These are phyloP conservation scores for Phytophthora sp. DNA, from an alignment of 352 stramenopile genomes.

Conservation along the genomic window DNA sequence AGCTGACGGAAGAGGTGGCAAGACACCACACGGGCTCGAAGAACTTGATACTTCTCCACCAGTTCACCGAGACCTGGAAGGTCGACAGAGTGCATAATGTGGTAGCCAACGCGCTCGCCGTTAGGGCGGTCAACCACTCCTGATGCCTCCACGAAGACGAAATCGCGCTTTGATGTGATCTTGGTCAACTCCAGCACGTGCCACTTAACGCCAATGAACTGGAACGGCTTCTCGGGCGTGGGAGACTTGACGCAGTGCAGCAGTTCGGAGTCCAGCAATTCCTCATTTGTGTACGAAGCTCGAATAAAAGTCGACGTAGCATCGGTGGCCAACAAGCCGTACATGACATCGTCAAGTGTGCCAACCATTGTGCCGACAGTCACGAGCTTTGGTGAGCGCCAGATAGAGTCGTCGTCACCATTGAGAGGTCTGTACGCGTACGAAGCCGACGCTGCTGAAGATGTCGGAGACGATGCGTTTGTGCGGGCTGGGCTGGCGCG, in stretches of 20 bases:
- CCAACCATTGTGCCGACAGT: constrained; percentile 47
- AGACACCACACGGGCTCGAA: constrained; percentile 49
- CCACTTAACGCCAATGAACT: constrained; percentile 61
- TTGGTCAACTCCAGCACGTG: constrained; percentile 34
- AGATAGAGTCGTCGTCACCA: background rate
- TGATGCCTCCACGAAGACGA: constrained; percentile 66
- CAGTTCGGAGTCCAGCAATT: constrained; percentile 45
- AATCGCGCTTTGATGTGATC: constrained; percentile 62
- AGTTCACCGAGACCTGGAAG: constrained; percentile 54
- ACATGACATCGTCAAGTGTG: constrained; percentile 63
- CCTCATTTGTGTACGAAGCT: constrained; percentile 41
- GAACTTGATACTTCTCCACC: constrained; percentile 58
- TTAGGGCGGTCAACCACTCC: constrained; percentile 33
- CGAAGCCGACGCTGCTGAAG: constrained; percentile 2
- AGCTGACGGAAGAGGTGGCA: constrained; percentile 55
- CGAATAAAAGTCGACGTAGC: constrained; percentile 37
- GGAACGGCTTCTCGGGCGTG: constrained; percentile 47
- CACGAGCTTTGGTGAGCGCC: constrained; percentile 35
- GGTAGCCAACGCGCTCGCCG: constrained; percentile 58
- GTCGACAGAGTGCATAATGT: constrained; percentile 65
- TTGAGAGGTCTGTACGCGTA: constrained; percentile 7
- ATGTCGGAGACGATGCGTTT: background rate
- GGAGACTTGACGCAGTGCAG: constrained; percentile 40
- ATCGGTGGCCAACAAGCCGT: constrained; percentile 44
- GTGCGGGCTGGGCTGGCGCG: background rate